Evolutionary conservation across 805 yeast species (phyloP).

Genomic region (Lachancea quebecensis): DNA sequence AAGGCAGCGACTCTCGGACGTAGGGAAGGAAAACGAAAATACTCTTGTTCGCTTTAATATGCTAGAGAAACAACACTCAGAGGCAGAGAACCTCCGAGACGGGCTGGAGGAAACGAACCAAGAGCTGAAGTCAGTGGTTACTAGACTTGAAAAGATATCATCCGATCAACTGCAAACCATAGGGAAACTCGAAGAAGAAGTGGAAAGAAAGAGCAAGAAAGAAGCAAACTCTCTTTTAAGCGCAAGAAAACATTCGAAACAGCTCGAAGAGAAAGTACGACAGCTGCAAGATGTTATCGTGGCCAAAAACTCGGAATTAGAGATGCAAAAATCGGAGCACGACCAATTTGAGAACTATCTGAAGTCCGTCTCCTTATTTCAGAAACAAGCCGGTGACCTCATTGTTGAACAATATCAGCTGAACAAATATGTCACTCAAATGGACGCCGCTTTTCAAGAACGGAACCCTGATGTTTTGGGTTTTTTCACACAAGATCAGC

Average conservation of each 20-base stretch:
- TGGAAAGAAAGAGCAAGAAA: constrained; percentile 1
- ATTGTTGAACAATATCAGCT: constrained; percentile 8
- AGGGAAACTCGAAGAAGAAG: constrained; percentile 3
- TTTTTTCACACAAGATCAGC: constrained; percentile 12
- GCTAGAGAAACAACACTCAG: constrained; percentile 3
- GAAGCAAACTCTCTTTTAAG: neutral
- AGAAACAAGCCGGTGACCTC: constrained; percentile 12
- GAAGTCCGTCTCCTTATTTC: constrained; percentile 11
- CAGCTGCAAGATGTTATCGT: neutral
- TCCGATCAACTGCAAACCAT: constrained; percentile 3
- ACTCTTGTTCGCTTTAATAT: neutral
- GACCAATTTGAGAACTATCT: constrained; percentile 8
- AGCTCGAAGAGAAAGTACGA: constrained; percentile 1
- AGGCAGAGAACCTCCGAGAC: constrained; percentile 1
- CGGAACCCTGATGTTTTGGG: constrained; percentile 10
- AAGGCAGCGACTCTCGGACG: neutral
- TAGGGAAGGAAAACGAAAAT: neutral
- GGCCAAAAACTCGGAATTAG: neutral
- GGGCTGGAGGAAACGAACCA: constrained; percentile 2
- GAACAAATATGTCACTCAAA: constrained; percentile 3
- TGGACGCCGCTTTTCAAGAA: constrained; percentile 9
- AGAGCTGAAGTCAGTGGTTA: constrained; percentile 1
- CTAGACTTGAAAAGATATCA: constrained; percentile 1
- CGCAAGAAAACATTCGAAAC: neutral
- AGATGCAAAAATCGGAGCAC: neutral